A percentile compares a stretch with the other conserved stretches of the same genome.
Evolutionary conservation across 1,284 basidiomycete genomes (phyloP).

Genomic region (Apiotrichum veenhuisii): DNA sequence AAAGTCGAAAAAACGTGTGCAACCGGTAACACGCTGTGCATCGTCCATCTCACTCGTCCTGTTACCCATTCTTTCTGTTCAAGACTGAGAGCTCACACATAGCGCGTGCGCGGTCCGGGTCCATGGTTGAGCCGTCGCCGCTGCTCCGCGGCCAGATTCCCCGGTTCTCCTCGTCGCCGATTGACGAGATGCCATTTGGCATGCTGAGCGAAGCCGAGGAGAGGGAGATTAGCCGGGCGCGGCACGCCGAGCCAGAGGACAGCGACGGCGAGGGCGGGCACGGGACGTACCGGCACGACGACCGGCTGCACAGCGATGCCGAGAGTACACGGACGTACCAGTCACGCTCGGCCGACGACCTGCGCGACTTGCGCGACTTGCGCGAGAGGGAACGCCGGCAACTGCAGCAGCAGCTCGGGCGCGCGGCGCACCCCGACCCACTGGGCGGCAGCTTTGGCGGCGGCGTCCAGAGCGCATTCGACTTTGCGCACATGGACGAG

Average conservation of each 20-base stretch:
- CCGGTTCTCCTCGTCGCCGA: constrained; percentile 38
- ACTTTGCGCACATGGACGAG: constrained; percentile 74
- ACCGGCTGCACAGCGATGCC: constrained; percentile 12
- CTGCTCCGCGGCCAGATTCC: constrained; percentile 26
- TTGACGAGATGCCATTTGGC: constrained; percentile 46
- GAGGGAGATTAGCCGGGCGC: constrained; percentile 45
- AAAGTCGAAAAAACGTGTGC: too few relatives aligned
- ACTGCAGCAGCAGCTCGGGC: not conserved
- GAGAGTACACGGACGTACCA: constrained; percentile 11
- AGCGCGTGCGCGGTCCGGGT: constrained; percentile 47
- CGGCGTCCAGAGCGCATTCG: constrained; percentile 55
- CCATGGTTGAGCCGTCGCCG: constrained; percentile 27
- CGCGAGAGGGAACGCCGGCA: not conserved
- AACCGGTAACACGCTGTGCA: too few relatives aligned
- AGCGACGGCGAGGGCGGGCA: constrained; percentile 9
- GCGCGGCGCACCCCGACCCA: not conserved
- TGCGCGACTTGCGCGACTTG: not conserved
- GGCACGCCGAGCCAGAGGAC: constrained; percentile 17
- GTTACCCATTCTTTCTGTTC: not conserved
- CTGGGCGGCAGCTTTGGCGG: not conserved
- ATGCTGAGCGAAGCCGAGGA: constrained; percentile 49
- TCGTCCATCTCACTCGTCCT: not conserved
- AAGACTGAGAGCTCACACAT: not conserved
- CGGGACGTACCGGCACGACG: constrained; percentile 15
- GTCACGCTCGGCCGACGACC: not conserved